phyloP scores from a whole-genome alignment of 202 grass and related monocot species.

The Panicum hallii region DNA sequence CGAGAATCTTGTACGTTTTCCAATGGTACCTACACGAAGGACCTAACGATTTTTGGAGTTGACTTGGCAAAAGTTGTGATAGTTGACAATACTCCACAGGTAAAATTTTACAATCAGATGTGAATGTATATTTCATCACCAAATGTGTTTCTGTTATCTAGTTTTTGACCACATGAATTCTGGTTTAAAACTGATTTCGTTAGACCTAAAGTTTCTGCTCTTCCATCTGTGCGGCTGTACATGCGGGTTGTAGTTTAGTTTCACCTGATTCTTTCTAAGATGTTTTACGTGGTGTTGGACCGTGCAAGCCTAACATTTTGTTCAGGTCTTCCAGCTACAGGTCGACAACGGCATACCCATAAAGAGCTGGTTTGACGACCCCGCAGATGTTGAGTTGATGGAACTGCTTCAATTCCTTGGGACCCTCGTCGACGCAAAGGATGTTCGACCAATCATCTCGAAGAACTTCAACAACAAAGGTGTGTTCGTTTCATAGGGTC shows the following conservation, averaged over 20 bases:
- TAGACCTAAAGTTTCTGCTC: neutral
- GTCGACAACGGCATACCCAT: slow-evolving; percentile 76
- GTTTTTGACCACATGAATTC: neutral
- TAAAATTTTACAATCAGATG: slow-evolving; percentile 2
- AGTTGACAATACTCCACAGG: slow-evolving; percentile 73
- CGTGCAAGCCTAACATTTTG: neutral
- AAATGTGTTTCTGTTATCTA: neutral
- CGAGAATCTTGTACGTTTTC: slow-evolving; percentile 62
- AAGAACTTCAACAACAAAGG: slow-evolving; percentile 48
- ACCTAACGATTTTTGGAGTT: slow-evolving; percentile 59
- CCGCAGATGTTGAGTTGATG: slow-evolving; percentile 55
- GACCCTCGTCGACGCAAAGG: slow-evolving; percentile 57
- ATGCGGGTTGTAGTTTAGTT: neutral
- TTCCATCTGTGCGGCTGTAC: neutral
- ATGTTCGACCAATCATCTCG: slow-evolving; percentile 65
- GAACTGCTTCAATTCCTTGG: slow-evolving; percentile 68
- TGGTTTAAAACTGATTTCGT: neutral
- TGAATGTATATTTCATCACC: neutral
- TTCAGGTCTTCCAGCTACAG: slow-evolving; percentile 46
- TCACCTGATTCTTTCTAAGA: neutral
- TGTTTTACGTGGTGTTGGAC: neutral
- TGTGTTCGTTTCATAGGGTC: no score
- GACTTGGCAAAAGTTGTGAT: slow-evolving; percentile 67
- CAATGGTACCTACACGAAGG: slow-evolving; percentile 61
- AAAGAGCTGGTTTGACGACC: slow-evolving; percentile 76